A percentile compares a stretch with the other conserved stretches of the same genome.
These are phyloP conservation scores for Wickerhamiella pararugosa DNA, from an alignment of 1,139 yeast species.

Conservation along the genomic window DNA sequence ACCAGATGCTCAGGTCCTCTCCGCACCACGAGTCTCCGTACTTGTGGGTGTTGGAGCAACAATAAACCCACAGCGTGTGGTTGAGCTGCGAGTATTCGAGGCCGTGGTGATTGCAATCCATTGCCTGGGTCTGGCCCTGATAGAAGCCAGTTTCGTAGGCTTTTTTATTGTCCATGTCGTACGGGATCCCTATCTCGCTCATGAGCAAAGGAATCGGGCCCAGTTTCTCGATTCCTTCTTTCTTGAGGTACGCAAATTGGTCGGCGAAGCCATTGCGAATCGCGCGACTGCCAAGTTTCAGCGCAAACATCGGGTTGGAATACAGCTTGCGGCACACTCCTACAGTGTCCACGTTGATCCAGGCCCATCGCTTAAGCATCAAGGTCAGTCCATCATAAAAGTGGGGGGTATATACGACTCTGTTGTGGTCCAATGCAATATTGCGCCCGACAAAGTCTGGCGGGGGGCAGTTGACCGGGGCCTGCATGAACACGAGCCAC, in stretches of 20 bases:
- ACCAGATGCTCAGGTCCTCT: conserved; percentile 84
- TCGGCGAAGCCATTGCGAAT: conserved; percentile 55
- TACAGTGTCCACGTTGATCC: conserved; percentile 64
- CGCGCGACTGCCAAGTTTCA: conserved; percentile 65
- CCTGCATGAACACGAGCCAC: conserved; percentile 18
- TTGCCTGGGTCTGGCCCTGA: conserved; percentile 58
- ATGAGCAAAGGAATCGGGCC: conserved; percentile 38
- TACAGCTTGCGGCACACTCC: conserved; percentile 79
- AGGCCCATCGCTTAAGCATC: conserved; percentile 64
- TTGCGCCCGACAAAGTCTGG: conserved; percentile 6
- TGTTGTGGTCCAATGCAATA: conserved; percentile 34
- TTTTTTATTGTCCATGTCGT: conserved; percentile 61
- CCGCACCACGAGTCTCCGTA: conserved; percentile 91
- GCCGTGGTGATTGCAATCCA: conserved; percentile 71
- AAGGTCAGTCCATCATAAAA: conserved; percentile 81
- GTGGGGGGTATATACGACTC: conserved; percentile 65
- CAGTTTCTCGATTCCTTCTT: conserved; percentile 35
- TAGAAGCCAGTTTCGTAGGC: conserved; percentile 55
- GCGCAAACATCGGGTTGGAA: conserved; percentile 57
- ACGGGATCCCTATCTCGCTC: conserved; percentile 96
- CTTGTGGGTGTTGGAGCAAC: conserved; percentile 51
- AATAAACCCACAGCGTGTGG: conserved; percentile 79
- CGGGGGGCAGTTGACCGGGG: conserved; percentile 15
- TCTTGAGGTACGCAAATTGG: conserved; percentile 49
- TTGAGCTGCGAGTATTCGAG: conserved; percentile 57